These are phyloP conservation scores for Rhizoclosmatium hyalinum DNA, from an alignment of 371 early-diverging fungal genomes.

Conservation along the genomic window DNA sequence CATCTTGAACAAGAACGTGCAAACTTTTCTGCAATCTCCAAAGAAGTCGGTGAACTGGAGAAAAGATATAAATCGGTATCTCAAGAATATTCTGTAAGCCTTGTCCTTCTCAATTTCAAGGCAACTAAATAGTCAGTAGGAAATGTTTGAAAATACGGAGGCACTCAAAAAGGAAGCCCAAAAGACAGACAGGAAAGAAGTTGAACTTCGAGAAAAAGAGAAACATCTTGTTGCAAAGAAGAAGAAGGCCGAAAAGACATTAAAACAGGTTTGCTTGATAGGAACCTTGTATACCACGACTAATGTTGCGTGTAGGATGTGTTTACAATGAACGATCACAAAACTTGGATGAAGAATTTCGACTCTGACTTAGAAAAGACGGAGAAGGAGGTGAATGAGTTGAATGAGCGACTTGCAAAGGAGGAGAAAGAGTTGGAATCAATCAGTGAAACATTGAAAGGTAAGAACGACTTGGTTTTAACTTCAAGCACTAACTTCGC, in stretches of 20 bases:
- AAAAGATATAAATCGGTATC: constrained; percentile 55
- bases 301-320: constrained; percentile 28
- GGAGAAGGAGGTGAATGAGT: constrained; percentile 59
- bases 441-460: constrained; percentile 80
- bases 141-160: constrained; percentile 21
- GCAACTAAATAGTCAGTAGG: not conserved
- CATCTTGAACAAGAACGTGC: constrained; percentile 67
- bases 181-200: constrained; percentile 71
- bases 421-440: constrained; percentile 78
- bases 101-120: not conserved
- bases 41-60: constrained; percentile 68
- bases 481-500: not conserved
- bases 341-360: constrained; percentile 48
- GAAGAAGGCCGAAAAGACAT: constrained; percentile 45
- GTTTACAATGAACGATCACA: constrained; percentile 34
- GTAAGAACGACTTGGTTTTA: constrained; percentile 36
- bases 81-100: constrained; percentile 70
- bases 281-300: not conserved
- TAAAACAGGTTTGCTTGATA: constrained; percentile 36
- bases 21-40: constrained; percentile 49
- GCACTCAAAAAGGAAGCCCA: constrained; percentile 33
- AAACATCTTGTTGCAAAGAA: constrained; percentile 67
- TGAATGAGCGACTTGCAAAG: constrained; percentile 66
- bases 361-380: constrained; percentile 40
- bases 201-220: constrained; percentile 60